A percentile compares a stretch with the other conserved stretches of the same genome.
Evolutionary conservation across 192 early-diverging fungal species (phyloP).

Genomic region (Umbelopsis sp.): DNA sequence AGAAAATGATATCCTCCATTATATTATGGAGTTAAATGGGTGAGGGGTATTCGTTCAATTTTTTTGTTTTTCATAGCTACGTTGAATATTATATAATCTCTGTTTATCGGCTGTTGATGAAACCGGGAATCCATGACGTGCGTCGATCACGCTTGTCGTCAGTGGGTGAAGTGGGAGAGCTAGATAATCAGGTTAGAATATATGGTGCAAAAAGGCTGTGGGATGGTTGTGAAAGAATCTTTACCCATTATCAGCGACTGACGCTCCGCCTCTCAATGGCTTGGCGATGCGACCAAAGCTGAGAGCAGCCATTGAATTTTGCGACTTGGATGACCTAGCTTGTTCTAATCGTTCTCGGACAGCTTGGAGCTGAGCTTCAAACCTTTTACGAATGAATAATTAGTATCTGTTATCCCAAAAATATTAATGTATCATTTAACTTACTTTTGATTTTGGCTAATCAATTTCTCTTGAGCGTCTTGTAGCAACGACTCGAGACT

Average conservation of each 20-base stretch:
- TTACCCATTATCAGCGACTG: conserved; percentile 26
- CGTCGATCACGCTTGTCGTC: conserved; percentile 33
- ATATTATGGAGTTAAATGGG: neutral
- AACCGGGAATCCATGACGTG: conserved; percentile 41
- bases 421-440: neutral
- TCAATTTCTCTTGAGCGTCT: conserved; percentile 79
- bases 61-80: neutral
- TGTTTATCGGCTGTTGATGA: conserved; percentile 25
- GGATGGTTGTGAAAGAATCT: conserved; percentile 22
- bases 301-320: conserved; percentile 21
- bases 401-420: neutral
- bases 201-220: conserved; percentile 26
- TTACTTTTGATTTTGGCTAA: conserved; percentile 67
- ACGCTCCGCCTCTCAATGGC: conserved; percentile 76
- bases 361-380: conserved; percentile 71
- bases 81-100: neutral
- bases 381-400: conserved; percentile 48
- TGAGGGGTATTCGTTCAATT: conserved; percentile 11
- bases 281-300: conserved; percentile 72
- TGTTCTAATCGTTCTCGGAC: conserved; percentile 76
- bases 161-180: conserved; percentile 29
- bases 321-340: conserved; percentile 52
- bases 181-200: conserved; percentile 12
- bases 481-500: conserved; percentile 82
- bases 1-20: neutral